Evolutionary conservation across 331 rosid genomes (phyloP).

Genomic region (Malus hybrid): DNA sequence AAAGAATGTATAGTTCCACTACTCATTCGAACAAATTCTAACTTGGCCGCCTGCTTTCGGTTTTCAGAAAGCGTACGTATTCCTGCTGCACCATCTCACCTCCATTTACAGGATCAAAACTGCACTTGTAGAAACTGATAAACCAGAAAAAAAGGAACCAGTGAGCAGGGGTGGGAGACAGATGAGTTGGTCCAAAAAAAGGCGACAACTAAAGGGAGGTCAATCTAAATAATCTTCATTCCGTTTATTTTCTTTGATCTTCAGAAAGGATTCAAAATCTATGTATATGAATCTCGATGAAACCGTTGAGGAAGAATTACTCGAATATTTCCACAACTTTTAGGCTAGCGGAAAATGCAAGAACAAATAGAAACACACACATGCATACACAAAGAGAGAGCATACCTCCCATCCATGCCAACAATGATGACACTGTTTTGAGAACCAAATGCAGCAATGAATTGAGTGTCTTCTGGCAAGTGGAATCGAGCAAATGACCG

Average conservation of each 20-base stretch:
- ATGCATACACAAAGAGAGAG: neutral
- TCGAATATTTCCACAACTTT: neutral
- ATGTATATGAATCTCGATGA: neutral
- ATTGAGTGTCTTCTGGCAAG: conserved; percentile 60
- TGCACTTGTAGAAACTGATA: conserved; percentile 75
- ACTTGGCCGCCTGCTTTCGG: conserved; percentile 27
- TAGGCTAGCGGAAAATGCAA: neutral
- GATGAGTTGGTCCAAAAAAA: neutral
- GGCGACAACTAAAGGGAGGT: neutral
- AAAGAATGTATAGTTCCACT: conserved; percentile 7
- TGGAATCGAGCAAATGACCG: conserved; percentile 94
- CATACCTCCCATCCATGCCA: conserved; percentile 93
- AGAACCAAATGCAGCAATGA: conserved; percentile 82
- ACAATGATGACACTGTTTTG: conserved; percentile 53
- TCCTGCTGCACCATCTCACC: conserved; percentile 86
- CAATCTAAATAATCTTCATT: neutral
- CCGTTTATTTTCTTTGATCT: no score
- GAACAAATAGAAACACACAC: neutral
- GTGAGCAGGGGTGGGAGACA: neutral
- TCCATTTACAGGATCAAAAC: conserved; percentile 68
- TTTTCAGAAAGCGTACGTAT: conserved; percentile 56
- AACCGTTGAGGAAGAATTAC: neutral
- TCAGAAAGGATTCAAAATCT: neutral
- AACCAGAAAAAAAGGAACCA: neutral
- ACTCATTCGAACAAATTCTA: conserved; percentile 6